Base-by-base conservation (phyloP, 192 early-diverging fungal species). In the Coemansia sp. region DNA sequence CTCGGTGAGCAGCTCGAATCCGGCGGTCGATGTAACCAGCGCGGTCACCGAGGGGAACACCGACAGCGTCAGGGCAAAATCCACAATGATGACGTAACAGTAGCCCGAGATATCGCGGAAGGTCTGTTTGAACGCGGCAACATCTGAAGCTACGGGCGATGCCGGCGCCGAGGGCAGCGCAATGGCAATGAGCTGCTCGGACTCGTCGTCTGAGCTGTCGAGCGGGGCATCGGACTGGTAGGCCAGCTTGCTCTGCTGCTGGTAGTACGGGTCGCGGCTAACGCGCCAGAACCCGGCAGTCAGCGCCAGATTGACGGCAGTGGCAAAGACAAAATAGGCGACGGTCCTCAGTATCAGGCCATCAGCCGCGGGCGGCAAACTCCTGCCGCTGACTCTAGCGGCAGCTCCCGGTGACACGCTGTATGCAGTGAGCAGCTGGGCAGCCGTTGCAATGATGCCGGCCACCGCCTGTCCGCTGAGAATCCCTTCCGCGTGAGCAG, bases 21-120 rank as follows among this genome's bases (percentile, higher is more conserved):
- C 62, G 31, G 42, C 72, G 38, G 68, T 80, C 50, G 75, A 80
- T 47, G 26, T 83, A 38, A 90, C 82, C 21, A 84, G 65, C 1
- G 84, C 70, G 2, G 89, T 92, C 30, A 90, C 75, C 8, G 88
- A 85, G 0, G 90, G 90, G 59, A 85, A 92, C 8, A 90, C 61
- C 10, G 82, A 73, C 12, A 92, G 61, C 0, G 90, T 92, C 35
- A 89, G 60, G 8, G 77, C 51, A 65, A 87, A 89, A 26, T 83
- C 75, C 19, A 86, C 62, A 4, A 77, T 56, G 5, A 87, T 73
- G 10, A 81, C 66, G 38, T 83, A 75, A 21, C 71, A 70, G 40
- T 81, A 55, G 15, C 64, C 60, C n/a, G 75, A 67, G n/a, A 78
- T 61, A 41, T 76, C 67, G 32, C 54, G 45, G 48, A 76, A 76